A percentile compares a stretch with the other conserved stretches of the same genome.
These are phyloP conservation scores for Aureobasidium sp. DNA, from an alignment of 2,329 filamentous ascomycete genomes.

Conservation along the genomic window DNA sequence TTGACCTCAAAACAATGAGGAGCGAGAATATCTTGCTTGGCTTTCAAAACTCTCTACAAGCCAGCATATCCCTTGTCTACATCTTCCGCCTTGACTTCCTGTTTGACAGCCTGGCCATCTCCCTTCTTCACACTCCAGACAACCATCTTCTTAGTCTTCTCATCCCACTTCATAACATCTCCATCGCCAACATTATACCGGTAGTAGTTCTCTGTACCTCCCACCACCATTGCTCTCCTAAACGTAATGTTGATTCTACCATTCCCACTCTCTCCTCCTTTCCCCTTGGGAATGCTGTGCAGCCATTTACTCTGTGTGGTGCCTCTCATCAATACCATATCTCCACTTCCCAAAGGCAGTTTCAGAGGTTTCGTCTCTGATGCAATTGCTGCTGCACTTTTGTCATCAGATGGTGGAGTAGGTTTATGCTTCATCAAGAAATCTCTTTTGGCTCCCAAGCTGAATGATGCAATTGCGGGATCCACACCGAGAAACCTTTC, in stretches of 20 bases:
- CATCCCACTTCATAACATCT: slow-evolving; percentile 60
- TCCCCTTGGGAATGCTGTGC: slow-evolving; percentile 69
- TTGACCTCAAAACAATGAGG: no score
- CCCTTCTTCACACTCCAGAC: slow-evolving; percentile 19
- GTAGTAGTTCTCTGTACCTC: slow-evolving; percentile 75
- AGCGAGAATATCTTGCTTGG: neutral
- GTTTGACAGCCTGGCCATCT: neutral
- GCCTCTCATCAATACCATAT: slow-evolving; percentile 74
- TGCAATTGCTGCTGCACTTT: slow-evolving; percentile 21
- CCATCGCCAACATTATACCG: slow-evolving; percentile 72
- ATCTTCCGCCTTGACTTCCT: neutral
- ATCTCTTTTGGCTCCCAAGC: slow-evolving; percentile 62
- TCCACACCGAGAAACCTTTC: slow-evolving; percentile 64
- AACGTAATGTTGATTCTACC: slow-evolving; percentile 72
- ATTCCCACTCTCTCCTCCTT: slow-evolving; percentile 51
- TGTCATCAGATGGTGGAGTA: slow-evolving; percentile 27
- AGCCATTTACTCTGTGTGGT: slow-evolving; percentile 68
- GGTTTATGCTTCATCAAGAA: slow-evolving; percentile 77
- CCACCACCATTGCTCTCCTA: slow-evolving; percentile 59
- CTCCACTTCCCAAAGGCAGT: slow-evolving; percentile 53
- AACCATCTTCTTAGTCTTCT: slow-evolving; percentile 42
- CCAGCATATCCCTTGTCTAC: slow-evolving; percentile 4
- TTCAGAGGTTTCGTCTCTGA: slow-evolving; percentile 35
- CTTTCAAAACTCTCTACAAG: neutral
- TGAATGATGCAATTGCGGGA: slow-evolving; percentile 67